Evolutionary conservation across 768 basidiomycete species (phyloP).

Genomic region (Leccinum rimulosum): DNA sequence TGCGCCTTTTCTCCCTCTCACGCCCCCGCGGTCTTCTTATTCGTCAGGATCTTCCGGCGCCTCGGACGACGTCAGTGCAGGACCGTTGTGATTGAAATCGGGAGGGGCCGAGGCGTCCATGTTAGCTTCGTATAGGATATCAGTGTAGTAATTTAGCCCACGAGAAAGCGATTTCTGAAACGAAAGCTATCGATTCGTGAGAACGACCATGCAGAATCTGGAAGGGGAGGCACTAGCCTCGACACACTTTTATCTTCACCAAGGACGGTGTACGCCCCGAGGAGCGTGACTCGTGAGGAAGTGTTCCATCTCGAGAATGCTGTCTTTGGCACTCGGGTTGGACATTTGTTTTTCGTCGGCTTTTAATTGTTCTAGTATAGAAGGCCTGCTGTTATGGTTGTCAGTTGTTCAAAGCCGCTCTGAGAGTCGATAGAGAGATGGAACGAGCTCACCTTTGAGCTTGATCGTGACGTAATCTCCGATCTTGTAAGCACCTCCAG

Average conservation of each 20-base stretch:
- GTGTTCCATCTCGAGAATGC: too few species aligned
- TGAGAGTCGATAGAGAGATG: too few species aligned
- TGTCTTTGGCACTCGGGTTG: too few species aligned
- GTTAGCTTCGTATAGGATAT: conserved; percentile 95
- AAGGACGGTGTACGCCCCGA: conserved; percentile 75
- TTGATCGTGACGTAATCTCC: too few species aligned
- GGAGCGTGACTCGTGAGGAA: too few species aligned
- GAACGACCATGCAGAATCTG: not conserved
- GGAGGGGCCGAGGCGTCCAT: conserved; percentile 94
- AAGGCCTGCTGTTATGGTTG: too few species aligned
- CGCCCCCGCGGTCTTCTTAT: conserved; percentile 82
- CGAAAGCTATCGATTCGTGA: conserved; percentile 57
- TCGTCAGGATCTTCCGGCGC: conserved; percentile 39
- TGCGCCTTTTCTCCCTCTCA: conserved; percentile 65
- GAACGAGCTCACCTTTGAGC: too few species aligned
- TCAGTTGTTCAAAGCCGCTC: too few species aligned
- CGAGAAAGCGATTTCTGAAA: conserved; percentile 69
- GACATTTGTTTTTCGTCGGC: conserved; percentile 51
- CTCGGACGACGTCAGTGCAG: conserved; percentile 34
- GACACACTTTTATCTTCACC: conserved; percentile 69
- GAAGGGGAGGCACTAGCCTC: not conserved
- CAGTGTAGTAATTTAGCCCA: conserved; percentile 92
- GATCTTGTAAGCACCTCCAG: too few species aligned
- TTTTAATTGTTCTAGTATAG: too few species aligned
- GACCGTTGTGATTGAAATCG: conserved; percentile 57